These are phyloP conservation scores for Colletotrichum brevisporum DNA, from an alignment of 2,329 filamentous ascomycete genomes.

Conservation along the genomic window DNA sequence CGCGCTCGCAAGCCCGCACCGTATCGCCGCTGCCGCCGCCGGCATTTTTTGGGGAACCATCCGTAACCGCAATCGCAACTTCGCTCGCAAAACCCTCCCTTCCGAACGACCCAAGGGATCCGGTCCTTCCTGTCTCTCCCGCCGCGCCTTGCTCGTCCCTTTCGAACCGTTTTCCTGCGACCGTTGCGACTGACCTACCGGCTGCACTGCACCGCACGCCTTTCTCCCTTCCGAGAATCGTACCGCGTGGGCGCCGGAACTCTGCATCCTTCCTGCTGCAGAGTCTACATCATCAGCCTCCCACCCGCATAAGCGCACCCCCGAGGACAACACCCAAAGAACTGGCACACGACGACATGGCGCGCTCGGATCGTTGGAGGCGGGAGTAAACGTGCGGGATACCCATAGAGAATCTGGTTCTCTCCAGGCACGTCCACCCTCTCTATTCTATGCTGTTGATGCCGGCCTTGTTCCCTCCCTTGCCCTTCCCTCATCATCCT, in stretches of 20 bases:
- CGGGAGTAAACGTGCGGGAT: conserved; percentile 39
- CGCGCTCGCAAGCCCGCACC: conserved; percentile 13
- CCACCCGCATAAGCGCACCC: conserved; percentile 14
- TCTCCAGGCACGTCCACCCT: conserved; percentile 31
- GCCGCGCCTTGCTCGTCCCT: neutral
- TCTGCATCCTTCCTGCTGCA: conserved; percentile 19
- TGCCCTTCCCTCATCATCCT: neutral
- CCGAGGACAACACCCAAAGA: conserved; percentile 4
- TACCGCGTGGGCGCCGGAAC: conserved; percentile 37
- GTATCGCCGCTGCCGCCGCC: conserved; percentile 16
- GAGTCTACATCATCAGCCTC: conserved; percentile 32
- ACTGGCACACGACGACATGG: conserved; percentile 36
- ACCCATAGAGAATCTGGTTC: conserved; percentile 34
- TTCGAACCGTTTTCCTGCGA: neutral
- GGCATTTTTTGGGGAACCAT: conserved; percentile 12
- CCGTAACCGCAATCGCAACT: neutral
- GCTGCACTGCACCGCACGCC: neutral
- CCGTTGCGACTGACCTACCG: conserved; percentile 2
- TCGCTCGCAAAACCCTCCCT: conserved; percentile 5
- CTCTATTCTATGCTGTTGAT: neutral
- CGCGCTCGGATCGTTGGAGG: conserved; percentile 40
- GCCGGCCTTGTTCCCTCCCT: neutral
- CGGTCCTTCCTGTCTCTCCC: conserved; percentile 9
- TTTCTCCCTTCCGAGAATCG: neutral
- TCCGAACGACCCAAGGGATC: conserved; percentile 31